Evolutionary conservation across 495 filamentous ascomycete species (phyloP).

Genomic region (Cercophora samala): DNA sequence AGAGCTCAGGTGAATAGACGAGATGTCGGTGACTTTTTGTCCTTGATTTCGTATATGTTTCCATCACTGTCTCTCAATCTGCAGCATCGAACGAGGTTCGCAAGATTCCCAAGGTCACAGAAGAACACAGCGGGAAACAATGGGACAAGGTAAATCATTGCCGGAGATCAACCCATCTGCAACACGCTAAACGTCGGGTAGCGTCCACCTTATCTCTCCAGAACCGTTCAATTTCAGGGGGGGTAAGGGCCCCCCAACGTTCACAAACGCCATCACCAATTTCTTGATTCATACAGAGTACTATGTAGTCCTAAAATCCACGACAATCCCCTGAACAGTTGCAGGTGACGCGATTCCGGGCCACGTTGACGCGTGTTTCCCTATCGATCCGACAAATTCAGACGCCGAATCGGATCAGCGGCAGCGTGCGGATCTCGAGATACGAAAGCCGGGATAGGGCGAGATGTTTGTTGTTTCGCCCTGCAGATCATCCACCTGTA

Average conservation of each 20-base stretch:
- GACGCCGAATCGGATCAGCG: background rate
- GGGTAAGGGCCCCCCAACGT: background rate
- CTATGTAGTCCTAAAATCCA: background rate
- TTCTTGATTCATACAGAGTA: background rate
- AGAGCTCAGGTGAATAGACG: background rate
- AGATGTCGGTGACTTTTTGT: background rate
- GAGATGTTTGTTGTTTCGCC: background rate
- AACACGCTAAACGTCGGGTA: background rate
- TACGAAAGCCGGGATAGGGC: background rate
- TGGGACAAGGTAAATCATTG: background rate
- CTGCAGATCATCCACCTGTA: no score
- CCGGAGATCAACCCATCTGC: background rate
- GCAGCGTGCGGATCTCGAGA: background rate
- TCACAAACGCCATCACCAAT: background rate
- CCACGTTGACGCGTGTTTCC: background rate
- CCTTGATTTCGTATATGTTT: background rate
- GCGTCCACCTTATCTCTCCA: conserved; percentile 3
- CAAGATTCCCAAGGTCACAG: background rate
- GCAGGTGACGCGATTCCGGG: background rate
- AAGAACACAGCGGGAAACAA: background rate
- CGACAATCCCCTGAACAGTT: background rate
- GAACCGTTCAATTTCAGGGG: conserved; percentile 6
- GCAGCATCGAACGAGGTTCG: background rate
- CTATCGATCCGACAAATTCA: background rate
- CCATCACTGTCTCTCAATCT: background rate